A percentile compares a stretch with the other conserved stretches of the same genome.
These are phyloP conservation scores for Heliocybe sulcata DNA, from an alignment of 1,284 basidiomycete species.

Conservation along the genomic window DNA sequence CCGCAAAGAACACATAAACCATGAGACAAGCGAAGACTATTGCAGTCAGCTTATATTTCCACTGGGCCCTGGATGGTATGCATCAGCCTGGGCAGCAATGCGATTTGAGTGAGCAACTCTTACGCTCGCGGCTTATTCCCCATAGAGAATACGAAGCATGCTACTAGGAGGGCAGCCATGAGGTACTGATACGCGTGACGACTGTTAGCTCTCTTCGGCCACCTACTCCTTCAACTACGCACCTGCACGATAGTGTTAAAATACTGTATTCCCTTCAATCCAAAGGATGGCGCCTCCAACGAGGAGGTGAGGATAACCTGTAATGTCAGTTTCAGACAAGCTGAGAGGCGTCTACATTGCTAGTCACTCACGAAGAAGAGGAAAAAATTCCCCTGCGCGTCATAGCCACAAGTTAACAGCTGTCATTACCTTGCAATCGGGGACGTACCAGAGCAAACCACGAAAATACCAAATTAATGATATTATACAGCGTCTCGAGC, in stretches of 20 bases:
- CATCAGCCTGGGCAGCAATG: constrained; percentile 1
- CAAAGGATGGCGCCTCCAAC: constrained; percentile 72
- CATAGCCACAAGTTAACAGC: neutral
- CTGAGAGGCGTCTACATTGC: neutral
- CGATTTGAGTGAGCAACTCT: constrained; percentile 14
- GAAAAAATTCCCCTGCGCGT: constrained; percentile 80
- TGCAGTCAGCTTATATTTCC: constrained; percentile 82
- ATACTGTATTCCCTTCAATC: constrained; percentile 62
- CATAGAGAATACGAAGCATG: constrained; percentile 93
- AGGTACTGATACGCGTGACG: constrained; percentile 51
- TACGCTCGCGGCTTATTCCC: constrained; percentile 91
- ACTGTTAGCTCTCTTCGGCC: neutral
- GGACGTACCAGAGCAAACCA: constrained; percentile 84
- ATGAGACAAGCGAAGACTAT: constrained; percentile 77
- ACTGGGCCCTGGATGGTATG: constrained; percentile 48
- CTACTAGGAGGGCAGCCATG: constrained; percentile 79
- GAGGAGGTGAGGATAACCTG: constrained; percentile 86
- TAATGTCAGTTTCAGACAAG: constrained; percentile 4
- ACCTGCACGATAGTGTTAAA: constrained; percentile 80
- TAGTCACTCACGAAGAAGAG: constrained; percentile 80
- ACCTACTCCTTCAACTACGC: constrained; percentile 10
- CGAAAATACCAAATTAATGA: constrained; percentile 83
- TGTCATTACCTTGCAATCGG: neutral
- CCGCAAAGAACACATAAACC: constrained; percentile 74
- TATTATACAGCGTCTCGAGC: constrained; percentile 82